Evolutionary conservation across 2,329 filamentous ascomycete genomes (phyloP), one percentile per base, ranked within the genome.

Genomic region (Fonsecaea monophora): DNA sequence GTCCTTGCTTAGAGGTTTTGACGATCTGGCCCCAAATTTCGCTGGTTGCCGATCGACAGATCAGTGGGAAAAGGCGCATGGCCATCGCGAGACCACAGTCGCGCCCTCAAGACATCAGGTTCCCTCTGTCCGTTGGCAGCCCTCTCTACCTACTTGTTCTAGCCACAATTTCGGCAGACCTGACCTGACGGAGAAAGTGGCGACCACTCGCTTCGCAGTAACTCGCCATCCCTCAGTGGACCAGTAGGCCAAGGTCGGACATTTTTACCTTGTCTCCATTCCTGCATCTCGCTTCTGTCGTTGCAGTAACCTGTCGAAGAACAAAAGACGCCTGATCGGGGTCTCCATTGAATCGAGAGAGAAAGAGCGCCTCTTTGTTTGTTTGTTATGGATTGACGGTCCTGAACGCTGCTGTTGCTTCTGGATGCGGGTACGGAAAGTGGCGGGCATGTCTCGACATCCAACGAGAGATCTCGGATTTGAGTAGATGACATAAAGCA

Each of bases 201-300:
- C 68, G 63, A 68, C 63, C 63, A 66, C 59, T 63, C 38, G 54
- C 56, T 63, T 66, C 40, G 57, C 53, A 62, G 64, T 64, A 60
- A 63, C 38, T 66, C 60, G 60, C 61, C 59, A 62, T 62, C 45
- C 53, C 34, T 56, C 65, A 48, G 53, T 63, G 63, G 54, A 65
- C 54, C 58, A 60, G 50, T 66, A 53, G 61, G 60, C 66, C 63
- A 70, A 66, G 65, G 56, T 64, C 59, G 63, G 68, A 53, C 68
- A 60, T 64, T 69, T 63, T 25, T 25, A 25, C 55, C 35, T 64
- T 64, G 55, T 55, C 60, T 62, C 68, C 60, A 62, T 64, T 59
- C 54, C 58, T 63, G 63, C 68, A 65, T 62, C 66, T 70, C 63
- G 68, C 66, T 68, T 68, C 66, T 68, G 55, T 60, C 40, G 54